Evolutionary conservation across 371 early-diverging fungal species (phyloP).

Genomic region (Mucor mucedo): DNA sequence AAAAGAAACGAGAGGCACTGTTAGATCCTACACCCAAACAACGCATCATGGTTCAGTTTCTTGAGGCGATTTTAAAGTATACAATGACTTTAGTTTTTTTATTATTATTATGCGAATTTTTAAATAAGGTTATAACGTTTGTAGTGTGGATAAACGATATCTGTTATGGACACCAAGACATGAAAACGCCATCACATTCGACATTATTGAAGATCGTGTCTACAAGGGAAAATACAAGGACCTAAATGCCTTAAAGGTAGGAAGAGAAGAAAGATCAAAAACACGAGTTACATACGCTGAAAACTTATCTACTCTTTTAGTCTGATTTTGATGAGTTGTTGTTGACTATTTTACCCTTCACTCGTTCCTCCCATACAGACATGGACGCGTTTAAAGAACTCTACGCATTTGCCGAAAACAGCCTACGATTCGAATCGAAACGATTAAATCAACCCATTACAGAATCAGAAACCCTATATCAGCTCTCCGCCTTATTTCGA

Average conservation of each 20-base stretch:
- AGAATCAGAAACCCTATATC: constrained; percentile 16
- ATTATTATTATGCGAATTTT: no score
- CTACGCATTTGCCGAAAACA: constrained; percentile 12
- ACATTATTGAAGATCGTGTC: constrained; percentile 25
- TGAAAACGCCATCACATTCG: constrained; percentile 4
- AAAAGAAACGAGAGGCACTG: constrained; percentile 18
- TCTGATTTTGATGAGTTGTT: constrained; percentile 19
- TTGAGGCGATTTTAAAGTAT: constrained; percentile 18
- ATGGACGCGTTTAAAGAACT: constrained; percentile 21
- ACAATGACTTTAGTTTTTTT: neutral
- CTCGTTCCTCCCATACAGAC: constrained; percentile 12
- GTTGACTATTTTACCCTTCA: constrained; percentile 2
- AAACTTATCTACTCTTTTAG: neutral
- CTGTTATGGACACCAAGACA: constrained; percentile 16
- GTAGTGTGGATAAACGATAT: constrained; percentile 22
- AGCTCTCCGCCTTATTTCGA: constrained; percentile 40
- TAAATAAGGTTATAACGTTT: no score
- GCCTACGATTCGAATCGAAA: constrained; percentile 23
- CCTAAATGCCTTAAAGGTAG: constrained; percentile 26
- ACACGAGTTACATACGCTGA: no score
- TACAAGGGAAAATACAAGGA: constrained; percentile 28
- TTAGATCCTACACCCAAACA: constrained; percentile 6
- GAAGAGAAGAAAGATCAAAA: no score
- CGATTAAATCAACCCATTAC: constrained; percentile 21
- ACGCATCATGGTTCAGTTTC: constrained; percentile 19